Conservation (phyloP, 805 yeast genomes). For the Tetrapisispora pingtungensis region DNA sequence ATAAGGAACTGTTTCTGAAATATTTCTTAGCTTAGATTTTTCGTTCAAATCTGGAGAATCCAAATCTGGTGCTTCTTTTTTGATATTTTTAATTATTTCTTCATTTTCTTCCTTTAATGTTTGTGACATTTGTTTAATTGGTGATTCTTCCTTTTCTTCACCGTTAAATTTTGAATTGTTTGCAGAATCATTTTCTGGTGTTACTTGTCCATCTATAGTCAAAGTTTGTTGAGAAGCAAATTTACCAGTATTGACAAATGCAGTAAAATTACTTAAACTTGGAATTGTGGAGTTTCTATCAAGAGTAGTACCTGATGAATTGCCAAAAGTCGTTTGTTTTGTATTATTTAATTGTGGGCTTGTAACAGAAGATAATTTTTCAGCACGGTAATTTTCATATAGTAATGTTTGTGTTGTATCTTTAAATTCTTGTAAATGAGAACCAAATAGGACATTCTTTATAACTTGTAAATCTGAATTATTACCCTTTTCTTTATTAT, state of each 20-base stretch:
- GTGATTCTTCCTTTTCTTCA: conserved; percentile 23
- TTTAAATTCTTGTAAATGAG: conserved; percentile 75
- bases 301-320: neutral
- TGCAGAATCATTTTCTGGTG: conserved; percentile 1
- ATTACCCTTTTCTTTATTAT: conserved; percentile 32
- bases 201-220: neutral
- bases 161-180: neutral
- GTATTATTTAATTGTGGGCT: conserved; percentile 12
- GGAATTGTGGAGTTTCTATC: conserved; percentile 28
- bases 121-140: conserved; percentile 31
- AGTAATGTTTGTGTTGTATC: conserved; percentile 69
- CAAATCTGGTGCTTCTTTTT: conserved; percentile 28
- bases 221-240: conserved; percentile 23
- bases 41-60: conserved; percentile 31
- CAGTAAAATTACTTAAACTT: conserved; percentile 29
- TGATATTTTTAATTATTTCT: conserved; percentile 29
- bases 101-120: conserved; percentile 32
- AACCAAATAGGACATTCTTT: conserved; percentile 64
- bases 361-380: conserved; percentile 54
- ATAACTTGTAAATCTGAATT: conserved; percentile 46
- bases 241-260: conserved; percentile 28
- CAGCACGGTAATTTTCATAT: conserved; percentile 74
- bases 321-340: neutral
- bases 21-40: conserved; percentile 59
- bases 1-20: conserved; percentile 80